Percentiles rank a stretch among this genome's conserved stretches.
Evolutionary conservation across 768 basidiomycete species (phyloP).

Genomic region (Panaeolus cyanescens): DNA sequence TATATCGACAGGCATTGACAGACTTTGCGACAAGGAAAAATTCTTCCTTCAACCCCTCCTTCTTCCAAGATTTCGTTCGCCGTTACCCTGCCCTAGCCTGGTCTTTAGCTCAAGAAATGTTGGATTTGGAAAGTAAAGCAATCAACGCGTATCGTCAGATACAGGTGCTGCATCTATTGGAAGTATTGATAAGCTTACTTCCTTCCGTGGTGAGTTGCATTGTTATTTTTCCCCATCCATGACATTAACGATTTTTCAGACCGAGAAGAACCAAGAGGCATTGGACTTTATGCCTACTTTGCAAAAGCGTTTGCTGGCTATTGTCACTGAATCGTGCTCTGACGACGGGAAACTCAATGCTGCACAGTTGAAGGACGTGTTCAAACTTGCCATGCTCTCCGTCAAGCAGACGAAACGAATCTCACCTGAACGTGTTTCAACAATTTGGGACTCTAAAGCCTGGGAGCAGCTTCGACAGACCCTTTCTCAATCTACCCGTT

Average conservation of each 20-base stretch:
- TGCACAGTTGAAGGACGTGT: constrained; percentile 74
- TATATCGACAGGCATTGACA: constrained; percentile 65
- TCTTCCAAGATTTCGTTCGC: constrained; percentile 79
- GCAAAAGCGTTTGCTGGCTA: constrained; percentile 47
- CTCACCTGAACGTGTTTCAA: constrained; percentile 28
- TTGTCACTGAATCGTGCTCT: constrained; percentile 50
- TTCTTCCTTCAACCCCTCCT: constrained; percentile 68
- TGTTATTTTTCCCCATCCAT: neutral
- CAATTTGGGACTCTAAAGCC: constrained; percentile 59
- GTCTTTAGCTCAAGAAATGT: constrained; percentile 60
- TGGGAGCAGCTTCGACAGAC: constrained; percentile 55
- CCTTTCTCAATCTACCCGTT: constrained; percentile 54
- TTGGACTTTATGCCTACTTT: constrained; percentile 52
- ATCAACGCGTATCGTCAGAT: constrained; percentile 78
- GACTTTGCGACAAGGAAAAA: constrained; percentile 85
- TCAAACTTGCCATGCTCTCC: constrained; percentile 67
- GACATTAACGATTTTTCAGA: constrained; percentile 22
- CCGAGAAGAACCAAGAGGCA: constrained; percentile 36
- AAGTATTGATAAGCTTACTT: constrained; percentile 59
- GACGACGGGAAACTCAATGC: constrained; percentile 50
- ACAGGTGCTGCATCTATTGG: constrained; percentile 75
- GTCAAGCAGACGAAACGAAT: constrained; percentile 66
- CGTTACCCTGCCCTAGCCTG: constrained; percentile 69
- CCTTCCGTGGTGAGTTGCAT: constrained; percentile 44
- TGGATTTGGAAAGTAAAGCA: constrained; percentile 55